Evolutionary conservation across 371 early-diverging fungal species (phyloP).

Genomic region (Apophysomyces elegans): DNA sequence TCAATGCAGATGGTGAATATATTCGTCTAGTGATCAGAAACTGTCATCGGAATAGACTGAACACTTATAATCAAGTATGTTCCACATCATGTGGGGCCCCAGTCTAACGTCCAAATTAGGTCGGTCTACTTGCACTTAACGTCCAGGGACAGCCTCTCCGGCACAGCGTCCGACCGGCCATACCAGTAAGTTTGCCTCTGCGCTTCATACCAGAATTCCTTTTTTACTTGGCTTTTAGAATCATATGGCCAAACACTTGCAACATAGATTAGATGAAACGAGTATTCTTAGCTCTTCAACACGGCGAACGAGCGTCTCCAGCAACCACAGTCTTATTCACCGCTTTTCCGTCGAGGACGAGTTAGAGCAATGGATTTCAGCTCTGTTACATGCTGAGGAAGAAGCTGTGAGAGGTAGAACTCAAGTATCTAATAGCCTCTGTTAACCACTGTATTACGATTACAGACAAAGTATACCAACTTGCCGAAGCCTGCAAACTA

Average conservation of each 20-base stretch:
- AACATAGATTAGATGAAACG: conserved; percentile 35
- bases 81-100: neutral
- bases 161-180: conserved; percentile 17
- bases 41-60: conserved; percentile 72
- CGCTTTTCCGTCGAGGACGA: conserved; percentile 40
- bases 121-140: conserved; percentile 30
- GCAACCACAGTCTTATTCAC: conserved; percentile 36
- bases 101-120: conserved; percentile 15
- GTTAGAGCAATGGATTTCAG: conserved; percentile 45
- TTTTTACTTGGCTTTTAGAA: conserved; percentile 23
- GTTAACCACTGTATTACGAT: neutral
- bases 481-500: conserved; percentile 59
- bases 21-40: conserved; percentile 71
- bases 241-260: conserved; percentile 29
- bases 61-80: conserved; percentile 77
- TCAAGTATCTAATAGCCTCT: neutral
- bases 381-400: conserved; percentile 40
- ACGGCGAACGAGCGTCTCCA: conserved; percentile 49
- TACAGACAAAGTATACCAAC: conserved; percentile 28
- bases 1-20: conserved; percentile 75
- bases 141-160: conserved; percentile 30
- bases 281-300: conserved; percentile 51
- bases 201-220: neutral
- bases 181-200: conserved; percentile 20
- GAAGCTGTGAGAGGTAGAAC: conserved; percentile 40